Base-by-base conservation (phyloP, 1,139 yeast genomes). In the Wickerhamomyces sp. region DNA sequence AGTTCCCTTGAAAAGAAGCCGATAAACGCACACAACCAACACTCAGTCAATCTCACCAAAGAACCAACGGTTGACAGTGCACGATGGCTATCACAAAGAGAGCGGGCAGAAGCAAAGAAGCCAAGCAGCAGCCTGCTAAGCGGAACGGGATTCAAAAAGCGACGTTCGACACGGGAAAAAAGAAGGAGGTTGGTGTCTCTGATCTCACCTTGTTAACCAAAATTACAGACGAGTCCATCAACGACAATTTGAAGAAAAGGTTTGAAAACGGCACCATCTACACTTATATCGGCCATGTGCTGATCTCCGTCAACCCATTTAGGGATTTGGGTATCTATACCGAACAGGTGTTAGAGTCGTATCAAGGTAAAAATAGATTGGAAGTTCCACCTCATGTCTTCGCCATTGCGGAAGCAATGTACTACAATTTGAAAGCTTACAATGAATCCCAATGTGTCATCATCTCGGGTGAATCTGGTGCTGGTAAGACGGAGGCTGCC, bases 381-480 rank as follows among this genome's bases (percentile, higher is more conserved):
- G 99, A 94, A 63, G 95, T 86, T 27, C 95, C 97, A n/a, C 99
- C 99, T 7, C 99, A 94, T 66, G 98, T 94, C 32, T 94, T 84
- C 64, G 96, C 97, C 38, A 90, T 92, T 55, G 98, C 99, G 16
- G 99, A 94, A 64, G 69, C 95, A 28, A 90, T 94, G 96, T 92
- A 84, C 64, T 92, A 94, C 65, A 87, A 90, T 61, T 76, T 94
- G 80, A 90, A 90, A 64, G 84, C 95, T 0, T 94, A 94, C 64
- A 80, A 86, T 42, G 98, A 94, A 56, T 89, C 82, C 60, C 98
- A 94, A 63, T 92, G 98, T 74, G 98, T 94, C 31, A 94, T 94
- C 55, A 94, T 94, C 51, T 88, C 97, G 6, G 99, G 99, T 39
- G 99, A 94, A 62, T 88, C 97, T 1, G 99, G 99, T 46, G 98